Base-by-base conservation (phyloP, 257 asterid genomes). In the Solanum bulbocastanum region DNA sequence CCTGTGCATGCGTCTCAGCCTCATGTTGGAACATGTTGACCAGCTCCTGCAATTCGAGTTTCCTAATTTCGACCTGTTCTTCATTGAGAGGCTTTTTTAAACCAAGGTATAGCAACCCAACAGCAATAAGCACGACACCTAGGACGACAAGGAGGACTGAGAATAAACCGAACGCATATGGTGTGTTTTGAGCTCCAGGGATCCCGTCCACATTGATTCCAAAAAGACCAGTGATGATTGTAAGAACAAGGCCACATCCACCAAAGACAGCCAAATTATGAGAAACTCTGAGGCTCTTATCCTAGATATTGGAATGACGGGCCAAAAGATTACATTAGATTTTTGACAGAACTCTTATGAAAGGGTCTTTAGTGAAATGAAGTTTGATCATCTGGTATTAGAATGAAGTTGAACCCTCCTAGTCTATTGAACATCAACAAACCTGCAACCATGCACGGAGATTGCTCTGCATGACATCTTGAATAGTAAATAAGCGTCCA, bases 401-500 rank as follows among this genome's bases (percentile, higher is more conserved):
- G 23, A 76, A 76, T 76, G 60, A 40, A 76, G 36, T 14, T 42
- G 83, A 76, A 40, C 7, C 44, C 16, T 39, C 35, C 16, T 30
- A 33, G 78, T 68, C 3, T 3, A 25, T 76, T 13, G 83, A 22
- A 66, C 85, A 65, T 75, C 33, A 30, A 88, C 91, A 35, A 83
- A 96, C 99, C 99, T 96, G 99, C 92, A 97, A 89, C 98, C 98
- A 96, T 65, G 99, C 98, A 44, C 99, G 98, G 65, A 92, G 74
- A 32, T 95, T 93, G 93, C 98, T 97, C 94, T 97, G 99, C 99
- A 97, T 97, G 90, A 97, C 99, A 87, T 97, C 99, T 90, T 97
- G 99, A 83, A 97, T 94, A 91, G 99, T 97, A 88, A 97, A 97
- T 87, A 96, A 89, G 88, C 98, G 98, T 68, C 93, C 98, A 74